A percentile compares a stretch with the other conserved stretches of the same genome.
Evolutionary conservation across 2,329 filamentous ascomycete genomes (phyloP).

Genomic region (Apiospora koreana): DNA sequence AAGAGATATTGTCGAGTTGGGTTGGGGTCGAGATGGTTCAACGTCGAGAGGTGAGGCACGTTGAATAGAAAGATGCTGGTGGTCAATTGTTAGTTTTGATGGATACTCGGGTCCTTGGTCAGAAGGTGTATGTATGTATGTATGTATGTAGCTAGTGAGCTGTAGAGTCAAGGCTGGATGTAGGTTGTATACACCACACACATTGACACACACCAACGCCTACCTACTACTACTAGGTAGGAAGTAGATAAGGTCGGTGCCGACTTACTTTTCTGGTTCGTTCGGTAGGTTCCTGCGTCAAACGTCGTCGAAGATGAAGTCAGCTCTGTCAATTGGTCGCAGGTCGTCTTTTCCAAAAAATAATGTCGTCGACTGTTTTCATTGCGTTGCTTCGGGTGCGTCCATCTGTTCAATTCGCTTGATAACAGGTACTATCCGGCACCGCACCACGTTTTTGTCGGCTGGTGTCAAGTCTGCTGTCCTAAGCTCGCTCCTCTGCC

Average conservation of each 20-base stretch:
- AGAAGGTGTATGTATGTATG: background rate
- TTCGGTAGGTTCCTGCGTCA: no score
- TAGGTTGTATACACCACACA: background rate
- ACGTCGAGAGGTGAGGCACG: background rate
- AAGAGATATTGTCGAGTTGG: background rate
- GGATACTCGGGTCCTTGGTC: background rate
- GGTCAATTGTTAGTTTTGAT: background rate
- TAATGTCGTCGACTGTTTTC: background rate
- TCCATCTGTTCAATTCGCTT: background rate
- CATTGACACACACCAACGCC: no score
- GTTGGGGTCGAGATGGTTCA: slow-evolving; percentile 1
- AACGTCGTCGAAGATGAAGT: no score
- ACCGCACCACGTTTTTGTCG: background rate
- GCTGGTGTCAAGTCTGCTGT: slow-evolving; percentile 6
- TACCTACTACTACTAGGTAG: background rate
- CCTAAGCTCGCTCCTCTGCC: no score
- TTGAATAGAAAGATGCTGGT: background rate
- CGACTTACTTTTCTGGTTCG: background rate
- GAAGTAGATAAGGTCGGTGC: background rate
- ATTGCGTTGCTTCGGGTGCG: background rate
- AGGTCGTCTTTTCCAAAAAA: background rate
- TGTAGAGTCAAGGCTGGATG: background rate
- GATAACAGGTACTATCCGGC: background rate
- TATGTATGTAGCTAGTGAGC: background rate
- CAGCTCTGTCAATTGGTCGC: background rate